Conservation (phyloP, 345 rosid species). For the Eucalyptus tenuipes region DNA sequence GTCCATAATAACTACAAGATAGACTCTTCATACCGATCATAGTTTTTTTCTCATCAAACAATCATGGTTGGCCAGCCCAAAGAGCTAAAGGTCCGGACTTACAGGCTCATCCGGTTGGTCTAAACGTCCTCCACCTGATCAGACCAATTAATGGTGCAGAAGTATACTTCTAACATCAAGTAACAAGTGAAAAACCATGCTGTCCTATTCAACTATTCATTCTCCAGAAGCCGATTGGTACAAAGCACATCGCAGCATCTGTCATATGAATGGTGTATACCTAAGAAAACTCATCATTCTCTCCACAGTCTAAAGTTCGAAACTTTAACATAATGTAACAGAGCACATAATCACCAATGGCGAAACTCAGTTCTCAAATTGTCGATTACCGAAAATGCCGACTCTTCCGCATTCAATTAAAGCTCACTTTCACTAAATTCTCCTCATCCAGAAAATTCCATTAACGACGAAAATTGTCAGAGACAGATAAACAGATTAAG, state of each 20-base stretch:
- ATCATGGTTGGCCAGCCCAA: background rate
- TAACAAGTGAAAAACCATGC: background rate
- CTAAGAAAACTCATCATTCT: background rate
- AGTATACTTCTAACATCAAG: background rate
- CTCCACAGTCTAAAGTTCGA: background rate
- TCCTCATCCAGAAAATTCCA: background rate
- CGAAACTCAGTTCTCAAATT: background rate
- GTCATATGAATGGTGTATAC: background rate
- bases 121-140: background rate
- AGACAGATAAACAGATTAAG: background rate
- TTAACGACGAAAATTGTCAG: background rate
- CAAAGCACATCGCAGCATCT: background rate
- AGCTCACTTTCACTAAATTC: background rate
- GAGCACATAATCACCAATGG: background rate
- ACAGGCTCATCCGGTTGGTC: background rate
- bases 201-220: background rate
- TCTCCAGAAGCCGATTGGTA: background rate
- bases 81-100: background rate
- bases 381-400: background rate
- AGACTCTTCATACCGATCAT: background rate
- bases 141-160: background rate
- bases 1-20: background rate
- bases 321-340: background rate
- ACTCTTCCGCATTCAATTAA: background rate
- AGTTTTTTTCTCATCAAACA: background rate